Evolutionary conservation across 1,284 basidiomycete species (phyloP).

Genomic region (Trichosporon ovoides): DNA sequence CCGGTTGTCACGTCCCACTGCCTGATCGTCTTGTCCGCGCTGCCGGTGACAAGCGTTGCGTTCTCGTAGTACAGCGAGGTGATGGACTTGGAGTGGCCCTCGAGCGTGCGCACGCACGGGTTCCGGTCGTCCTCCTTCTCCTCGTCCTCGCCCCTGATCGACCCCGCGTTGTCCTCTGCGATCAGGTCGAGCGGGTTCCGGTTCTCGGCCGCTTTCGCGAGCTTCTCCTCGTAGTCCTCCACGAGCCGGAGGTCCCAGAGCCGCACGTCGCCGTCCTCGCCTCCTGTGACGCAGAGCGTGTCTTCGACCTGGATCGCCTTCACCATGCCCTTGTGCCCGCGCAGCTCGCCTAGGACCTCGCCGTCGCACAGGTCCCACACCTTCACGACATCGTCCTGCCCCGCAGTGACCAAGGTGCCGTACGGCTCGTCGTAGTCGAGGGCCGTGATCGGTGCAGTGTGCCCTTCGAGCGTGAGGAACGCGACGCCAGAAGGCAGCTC

Average conservation of each 20-base stretch:
- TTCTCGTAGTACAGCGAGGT: constrained; percentile 94
- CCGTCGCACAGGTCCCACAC: constrained; percentile 56
- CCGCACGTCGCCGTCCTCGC: constrained; percentile 74
- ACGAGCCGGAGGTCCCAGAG: constrained; percentile 82
- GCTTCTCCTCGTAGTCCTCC: constrained; percentile 66
- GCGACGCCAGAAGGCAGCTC: constrained; percentile 89
- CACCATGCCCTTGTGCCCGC: constrained; percentile 69
- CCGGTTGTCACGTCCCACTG: constrained; percentile 98
- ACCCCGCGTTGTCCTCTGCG: constrained; percentile 29
- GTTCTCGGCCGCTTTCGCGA: constrained; percentile 48
- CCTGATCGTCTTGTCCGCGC: constrained; percentile 94
- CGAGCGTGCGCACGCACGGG: constrained; percentile 69
- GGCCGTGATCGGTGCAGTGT: constrained; percentile 74
- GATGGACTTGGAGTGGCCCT: constrained; percentile 88
- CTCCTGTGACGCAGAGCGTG: constrained; percentile 82
- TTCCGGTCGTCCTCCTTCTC: constrained; percentile 53
- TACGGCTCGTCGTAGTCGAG: constrained; percentile 97
- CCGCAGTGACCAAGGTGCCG: constrained; percentile 82
- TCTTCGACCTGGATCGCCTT: constrained; percentile 93
- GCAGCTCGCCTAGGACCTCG: constrained; percentile 69
- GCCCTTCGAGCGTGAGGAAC: constrained; percentile 87
- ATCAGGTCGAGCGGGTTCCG: constrained; percentile 42
- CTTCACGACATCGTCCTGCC: constrained; percentile 60
- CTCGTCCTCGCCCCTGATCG: too few species aligned
- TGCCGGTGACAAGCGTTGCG: constrained; percentile 88